A percentile compares a stretch with the other conserved stretches of the same genome.
Conservation (phyloP, 768 basidiomycete genomes). For the Naematelia aurantialba region DNA sequence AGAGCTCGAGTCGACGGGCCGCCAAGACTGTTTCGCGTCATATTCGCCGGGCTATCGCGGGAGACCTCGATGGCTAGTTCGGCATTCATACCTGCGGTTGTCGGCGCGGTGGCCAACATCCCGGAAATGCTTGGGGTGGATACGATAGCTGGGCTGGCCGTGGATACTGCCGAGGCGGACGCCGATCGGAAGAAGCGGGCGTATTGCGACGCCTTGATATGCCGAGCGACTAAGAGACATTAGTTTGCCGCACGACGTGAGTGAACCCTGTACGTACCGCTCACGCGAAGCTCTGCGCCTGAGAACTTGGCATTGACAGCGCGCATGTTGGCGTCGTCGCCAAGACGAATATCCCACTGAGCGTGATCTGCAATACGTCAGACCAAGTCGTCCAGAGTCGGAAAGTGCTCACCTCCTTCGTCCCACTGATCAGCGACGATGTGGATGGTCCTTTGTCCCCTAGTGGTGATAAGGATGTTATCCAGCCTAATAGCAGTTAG, state of each 20-base stretch:
- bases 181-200: not conserved
- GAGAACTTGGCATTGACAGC: slow-evolving; percentile 34
- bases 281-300: slow-evolving; percentile 21
- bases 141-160: not conserved
- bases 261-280: not conserved
- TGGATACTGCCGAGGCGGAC: not conserved
- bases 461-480: slow-evolving; percentile 33
- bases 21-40: too few relatives aligned
- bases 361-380: slow-evolving; percentile 33
- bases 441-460: slow-evolving; percentile 28
- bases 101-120: not conserved
- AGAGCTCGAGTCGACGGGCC: not conserved
- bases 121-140: not conserved
- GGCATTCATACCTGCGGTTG: not conserved
- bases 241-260: not conserved
- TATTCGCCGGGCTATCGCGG: too few relatives aligned
- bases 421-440: slow-evolving; percentile 45
- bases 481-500: slow-evolving; percentile 21
- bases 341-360: slow-evolving; percentile 43
- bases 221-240: not conserved
- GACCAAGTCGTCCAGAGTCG: not conserved
- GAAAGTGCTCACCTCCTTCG: slow-evolving; percentile 24
- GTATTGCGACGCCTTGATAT: not conserved
- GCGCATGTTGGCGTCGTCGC: slow-evolving; percentile 35
- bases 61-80: not conserved